Percentiles rank a stretch among this genome's conserved stretches.
phyloP scores from a whole-genome alignment of 2,329 filamentous ascomycete species.

The Celoporthe dispersa region DNA sequence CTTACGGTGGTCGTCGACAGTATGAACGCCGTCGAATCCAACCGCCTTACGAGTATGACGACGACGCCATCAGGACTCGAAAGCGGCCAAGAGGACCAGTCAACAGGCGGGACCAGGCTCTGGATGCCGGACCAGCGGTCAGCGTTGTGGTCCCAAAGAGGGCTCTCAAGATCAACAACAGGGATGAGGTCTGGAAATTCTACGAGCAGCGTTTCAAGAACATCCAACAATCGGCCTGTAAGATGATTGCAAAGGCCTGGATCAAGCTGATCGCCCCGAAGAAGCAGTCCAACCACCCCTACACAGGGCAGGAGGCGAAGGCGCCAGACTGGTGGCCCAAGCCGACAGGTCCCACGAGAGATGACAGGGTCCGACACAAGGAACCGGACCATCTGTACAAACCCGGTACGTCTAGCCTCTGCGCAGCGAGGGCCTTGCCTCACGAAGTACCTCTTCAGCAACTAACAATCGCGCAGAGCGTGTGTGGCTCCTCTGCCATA shows the following conservation, averaged over 20 bases:
- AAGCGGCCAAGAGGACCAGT: slow-evolving; percentile 42
- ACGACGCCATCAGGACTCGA: slow-evolving; percentile 40
- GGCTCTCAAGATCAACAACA: slow-evolving; percentile 58
- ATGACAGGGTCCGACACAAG: slow-evolving; percentile 65
- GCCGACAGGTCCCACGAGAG: slow-evolving; percentile 53
- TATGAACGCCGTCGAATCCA: slow-evolving; percentile 37
- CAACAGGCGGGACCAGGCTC: slow-evolving; percentile 43
- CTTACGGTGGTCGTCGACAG: slow-evolving; percentile 34
- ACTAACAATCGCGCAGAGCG: slow-evolving; percentile 51
- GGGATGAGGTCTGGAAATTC: slow-evolving; percentile 59
- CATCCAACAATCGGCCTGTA: slow-evolving; percentile 73
- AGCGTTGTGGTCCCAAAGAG: slow-evolving; percentile 43
- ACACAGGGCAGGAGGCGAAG: slow-evolving; percentile 66
- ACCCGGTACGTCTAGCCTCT: slow-evolving; percentile 18
- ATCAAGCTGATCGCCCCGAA: slow-evolving; percentile 77
- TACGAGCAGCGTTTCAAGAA: slow-evolving; percentile 66
- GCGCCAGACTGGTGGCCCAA: slow-evolving; percentile 71
- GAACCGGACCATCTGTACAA: slow-evolving; percentile 77
- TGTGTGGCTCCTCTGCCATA: slow-evolving; percentile 62
- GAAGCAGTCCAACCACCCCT: slow-evolving; percentile 76
- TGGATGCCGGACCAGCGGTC: slow-evolving; percentile 46
- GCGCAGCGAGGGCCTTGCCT: not conserved
- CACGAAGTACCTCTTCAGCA: not conserved
- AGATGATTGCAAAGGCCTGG: slow-evolving; percentile 75
- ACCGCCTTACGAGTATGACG: slow-evolving; percentile 34